phyloP scores from a whole-genome alignment of 1,139 yeast genomes.

The Debaryomycetaceae sp. region DNA sequence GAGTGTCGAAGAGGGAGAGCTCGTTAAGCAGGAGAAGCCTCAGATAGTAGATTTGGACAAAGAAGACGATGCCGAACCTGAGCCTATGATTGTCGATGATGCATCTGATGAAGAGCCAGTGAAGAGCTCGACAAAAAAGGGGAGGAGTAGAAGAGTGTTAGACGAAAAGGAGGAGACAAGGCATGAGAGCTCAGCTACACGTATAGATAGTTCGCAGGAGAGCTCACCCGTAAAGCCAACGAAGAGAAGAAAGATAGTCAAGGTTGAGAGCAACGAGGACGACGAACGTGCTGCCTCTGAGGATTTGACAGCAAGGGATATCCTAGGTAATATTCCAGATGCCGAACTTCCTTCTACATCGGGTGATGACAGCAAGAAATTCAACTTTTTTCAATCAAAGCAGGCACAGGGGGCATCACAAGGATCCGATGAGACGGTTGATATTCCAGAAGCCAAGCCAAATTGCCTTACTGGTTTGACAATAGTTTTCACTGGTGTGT shows the following conservation, averaged over 20 bases:
- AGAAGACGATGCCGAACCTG: slow-evolving; percentile 3
- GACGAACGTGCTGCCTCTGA: slow-evolving; percentile 2
- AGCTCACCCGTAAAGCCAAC: slow-evolving; percentile 8
- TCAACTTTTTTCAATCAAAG: slow-evolving; percentile 54
- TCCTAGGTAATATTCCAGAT: slow-evolving; percentile 62
- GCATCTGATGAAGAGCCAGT: not conserved
- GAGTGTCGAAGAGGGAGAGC: too few species aligned
- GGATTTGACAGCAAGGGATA: slow-evolving; percentile 46
- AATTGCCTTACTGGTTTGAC: slow-evolving; percentile 84
- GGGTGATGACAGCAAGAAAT: slow-evolving; percentile 38
- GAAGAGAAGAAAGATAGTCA: slow-evolving; percentile 2
- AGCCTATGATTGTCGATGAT: not conserved
- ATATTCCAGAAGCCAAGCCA: slow-evolving; percentile 72
- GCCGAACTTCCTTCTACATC: slow-evolving; percentile 61
- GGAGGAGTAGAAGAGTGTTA: not conserved
- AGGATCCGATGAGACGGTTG: slow-evolving; percentile 21
- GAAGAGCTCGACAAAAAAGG: not conserved
- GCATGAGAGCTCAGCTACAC: not conserved
- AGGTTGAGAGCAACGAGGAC: slow-evolving; percentile 5
- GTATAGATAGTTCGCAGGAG: slow-evolving; percentile 3
- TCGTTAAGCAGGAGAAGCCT: too few species aligned
- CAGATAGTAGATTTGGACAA: slow-evolving; percentile 17
- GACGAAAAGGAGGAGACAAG: not conserved
- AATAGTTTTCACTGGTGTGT: slow-evolving; percentile 87
- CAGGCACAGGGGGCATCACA: slow-evolving; percentile 29